Evolutionary conservation across 129 eudicot genomes (phyloP).

Genomic region (Silybum marianum): DNA sequence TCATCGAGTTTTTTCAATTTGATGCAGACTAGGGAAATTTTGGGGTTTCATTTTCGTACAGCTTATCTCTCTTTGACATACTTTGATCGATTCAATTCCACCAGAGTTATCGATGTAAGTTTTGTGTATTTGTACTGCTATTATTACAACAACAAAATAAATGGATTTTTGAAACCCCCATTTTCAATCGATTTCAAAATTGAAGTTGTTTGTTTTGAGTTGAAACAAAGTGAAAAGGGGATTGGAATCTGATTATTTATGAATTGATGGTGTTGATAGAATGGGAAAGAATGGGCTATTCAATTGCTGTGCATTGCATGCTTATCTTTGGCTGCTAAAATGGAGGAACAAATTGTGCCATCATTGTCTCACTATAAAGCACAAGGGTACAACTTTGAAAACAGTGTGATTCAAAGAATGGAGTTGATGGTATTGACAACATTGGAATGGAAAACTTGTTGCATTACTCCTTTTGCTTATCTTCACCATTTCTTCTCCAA

Average conservation of each 20-base stretch:
- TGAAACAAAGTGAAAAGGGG: background rate
- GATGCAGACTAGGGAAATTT: slow-evolving; percentile 60
- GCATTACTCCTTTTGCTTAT: slow-evolving; percentile 70
- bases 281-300: slow-evolving; percentile 54
- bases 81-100: slow-evolving; percentile 69
- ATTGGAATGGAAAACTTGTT: slow-evolving; percentile 68
- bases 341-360: slow-evolving; percentile 63
- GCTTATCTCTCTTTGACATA: slow-evolving; percentile 79
- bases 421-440: slow-evolving; percentile 63
- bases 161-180: background rate
- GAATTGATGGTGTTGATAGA: slow-evolving; percentile 40
- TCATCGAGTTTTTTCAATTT: slow-evolving; percentile 8
- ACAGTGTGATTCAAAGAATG: slow-evolving; percentile 54
- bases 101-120: slow-evolving; percentile 59
- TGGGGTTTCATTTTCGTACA: slow-evolving; percentile 65
- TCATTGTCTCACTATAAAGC: slow-evolving; percentile 43
- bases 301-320: slow-evolving; percentile 69
- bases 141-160: background rate
- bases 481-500: slow-evolving; percentile 51
- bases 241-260: slow-evolving; percentile 11
- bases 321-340: slow-evolving; percentile 76
- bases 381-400: slow-evolving; percentile 38
- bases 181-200: background rate
- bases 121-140: background rate
- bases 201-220: background rate